Conservation (phyloP, 805 yeast species). For the Candida methanosorbosa region DNA sequence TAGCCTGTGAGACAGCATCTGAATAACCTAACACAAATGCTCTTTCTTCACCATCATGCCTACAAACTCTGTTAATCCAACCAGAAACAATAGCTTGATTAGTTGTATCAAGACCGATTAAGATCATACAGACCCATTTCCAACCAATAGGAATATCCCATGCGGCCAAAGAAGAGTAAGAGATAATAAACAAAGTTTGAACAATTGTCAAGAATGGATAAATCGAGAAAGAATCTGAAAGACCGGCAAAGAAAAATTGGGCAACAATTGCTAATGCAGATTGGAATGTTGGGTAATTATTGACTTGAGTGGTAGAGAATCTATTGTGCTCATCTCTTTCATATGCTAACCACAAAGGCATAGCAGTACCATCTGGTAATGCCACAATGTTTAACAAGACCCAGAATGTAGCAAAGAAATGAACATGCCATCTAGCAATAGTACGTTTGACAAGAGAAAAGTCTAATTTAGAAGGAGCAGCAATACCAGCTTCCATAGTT, state of each 20-base stretch:
- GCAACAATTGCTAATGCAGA: constrained; percentile 32
- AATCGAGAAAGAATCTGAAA: constrained; percentile 28
- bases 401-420: constrained; percentile 45
- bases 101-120: constrained; percentile 25
- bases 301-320: constrained; percentile 25
- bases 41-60: constrained; percentile 52
- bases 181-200: constrained; percentile 25
- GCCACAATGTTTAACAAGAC: constrained; percentile 29
- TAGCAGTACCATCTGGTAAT: constrained; percentile 30
- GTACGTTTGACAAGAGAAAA: constrained; percentile 38
- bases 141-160: constrained; percentile 33
- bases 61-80: constrained; percentile 29
- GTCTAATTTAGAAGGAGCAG: constrained; percentile 19
- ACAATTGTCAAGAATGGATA: constrained; percentile 25
- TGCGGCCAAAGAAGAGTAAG: constrained; percentile 29
- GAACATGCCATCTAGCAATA: constrained; percentile 46
- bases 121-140: constrained; percentile 30
- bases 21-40: constrained; percentile 45
- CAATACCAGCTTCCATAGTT: constrained; percentile 26
- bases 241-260: constrained; percentile 29
- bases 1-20: constrained; percentile 30
- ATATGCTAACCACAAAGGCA: constrained; percentile 30
- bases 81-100: constrained; percentile 34
- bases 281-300: constrained; percentile 33
- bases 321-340: constrained; percentile 13